phyloP scores from a whole-genome alignment of 176 grass and related monocot genomes.

The Musa troglodytarum region DNA sequence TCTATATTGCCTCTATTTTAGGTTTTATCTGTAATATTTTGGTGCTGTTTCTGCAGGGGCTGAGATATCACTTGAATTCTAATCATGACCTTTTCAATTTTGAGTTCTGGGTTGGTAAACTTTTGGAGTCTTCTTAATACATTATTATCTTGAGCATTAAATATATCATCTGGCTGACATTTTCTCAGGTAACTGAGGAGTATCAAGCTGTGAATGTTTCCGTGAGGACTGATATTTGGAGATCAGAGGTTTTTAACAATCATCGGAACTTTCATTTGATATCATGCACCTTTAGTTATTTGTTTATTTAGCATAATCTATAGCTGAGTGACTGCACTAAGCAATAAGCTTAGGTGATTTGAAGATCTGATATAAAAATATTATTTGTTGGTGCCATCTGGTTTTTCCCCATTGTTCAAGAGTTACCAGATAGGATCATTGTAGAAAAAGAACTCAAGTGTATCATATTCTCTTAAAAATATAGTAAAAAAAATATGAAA shows the following conservation, averaged over 20 bases:
- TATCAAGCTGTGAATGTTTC: slow-evolving; percentile 87
- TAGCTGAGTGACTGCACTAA: background rate
- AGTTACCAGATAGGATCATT: background rate
- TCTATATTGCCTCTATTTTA: slow-evolving; percentile 10
- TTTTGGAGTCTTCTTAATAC: slow-evolving; percentile 29
- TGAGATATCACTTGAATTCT: slow-evolving; percentile 73
- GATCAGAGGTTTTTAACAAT: slow-evolving; percentile 40
- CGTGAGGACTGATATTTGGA: slow-evolving; percentile 61
- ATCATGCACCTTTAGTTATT: background rate
- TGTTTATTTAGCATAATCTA: background rate
- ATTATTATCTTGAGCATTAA: slow-evolving; percentile 8
- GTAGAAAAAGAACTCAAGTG: too few relatives aligned
- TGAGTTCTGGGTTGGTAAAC: slow-evolving; percentile 95
- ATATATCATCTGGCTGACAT: slow-evolving; percentile 17
- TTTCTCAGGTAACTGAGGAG: slow-evolving; percentile 69
- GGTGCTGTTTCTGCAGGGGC: slow-evolving; percentile 44
- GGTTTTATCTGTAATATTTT: slow-evolving; percentile 15
- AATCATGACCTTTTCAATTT: slow-evolving; percentile 91
- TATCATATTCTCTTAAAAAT: too few relatives aligned
- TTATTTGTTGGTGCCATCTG: too few relatives aligned
- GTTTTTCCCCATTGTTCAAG: background rate
- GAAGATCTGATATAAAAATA: too few relatives aligned
- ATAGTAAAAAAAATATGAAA: background rate
- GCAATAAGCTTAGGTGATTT: background rate
- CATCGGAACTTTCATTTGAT: background rate